Evolutionary conservation across 176 grass and related monocot genomes (phyloP).

Genomic region (Rhynchospora tenuis): DNA sequence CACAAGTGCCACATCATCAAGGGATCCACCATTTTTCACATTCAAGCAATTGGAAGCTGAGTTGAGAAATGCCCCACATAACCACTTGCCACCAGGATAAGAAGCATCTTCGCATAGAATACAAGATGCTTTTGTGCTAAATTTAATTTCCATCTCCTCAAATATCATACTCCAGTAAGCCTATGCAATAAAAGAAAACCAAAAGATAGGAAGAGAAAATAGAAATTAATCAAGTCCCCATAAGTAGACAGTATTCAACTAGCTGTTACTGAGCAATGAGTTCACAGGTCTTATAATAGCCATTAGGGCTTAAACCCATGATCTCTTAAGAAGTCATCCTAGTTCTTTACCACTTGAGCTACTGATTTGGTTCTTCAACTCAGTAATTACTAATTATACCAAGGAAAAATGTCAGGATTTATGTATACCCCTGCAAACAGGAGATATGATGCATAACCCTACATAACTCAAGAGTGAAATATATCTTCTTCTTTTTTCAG

Average conservation of each 20-base stretch:
- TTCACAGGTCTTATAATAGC: neutral
- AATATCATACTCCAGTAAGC: constrained; percentile 80
- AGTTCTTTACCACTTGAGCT: neutral
- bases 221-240: neutral
- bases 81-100: constrained; percentile 69
- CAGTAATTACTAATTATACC: neutral
- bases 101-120: constrained; percentile 46
- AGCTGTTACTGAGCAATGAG: neutral
- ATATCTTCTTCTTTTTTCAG: neutral
- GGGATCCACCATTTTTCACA: constrained; percentile 45
- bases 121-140: constrained; percentile 53
- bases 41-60: constrained; percentile 61
- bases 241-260: neutral
- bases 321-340: neutral
- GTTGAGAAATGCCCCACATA: constrained; percentile 59
- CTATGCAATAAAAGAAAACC: constrained; percentile 27
- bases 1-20: constrained; percentile 41
- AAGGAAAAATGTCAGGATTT: neutral
- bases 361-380: neutral
- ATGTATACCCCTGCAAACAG: neutral
- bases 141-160: constrained; percentile 73
- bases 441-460: neutral
- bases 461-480: neutral
- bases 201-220: neutral
- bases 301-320: neutral